Percentiles rank a stretch among this genome's conserved stretches.
These are phyloP conservation scores for Poa pratensis DNA, from an alignment of 176 grass and related monocot genomes.

Conservation along the genomic window DNA sequence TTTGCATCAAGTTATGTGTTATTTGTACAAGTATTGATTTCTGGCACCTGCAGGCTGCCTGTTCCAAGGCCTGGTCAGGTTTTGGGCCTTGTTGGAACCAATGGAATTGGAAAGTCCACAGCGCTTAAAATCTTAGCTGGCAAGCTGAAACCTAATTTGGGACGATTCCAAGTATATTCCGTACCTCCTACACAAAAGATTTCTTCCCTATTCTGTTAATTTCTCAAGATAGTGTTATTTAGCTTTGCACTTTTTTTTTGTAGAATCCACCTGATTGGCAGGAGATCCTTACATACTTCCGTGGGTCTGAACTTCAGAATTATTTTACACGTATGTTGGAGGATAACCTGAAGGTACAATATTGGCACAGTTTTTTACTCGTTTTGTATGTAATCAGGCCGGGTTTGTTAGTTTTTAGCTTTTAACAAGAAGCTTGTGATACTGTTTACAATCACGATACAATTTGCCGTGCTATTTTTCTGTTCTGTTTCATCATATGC, in stretches of 20 bases:
- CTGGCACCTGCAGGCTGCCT: slow-evolving; percentile 57
- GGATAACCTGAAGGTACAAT: slow-evolving; percentile 82
- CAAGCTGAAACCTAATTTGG: slow-evolving; percentile 92
- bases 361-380: slow-evolving; percentile 2
- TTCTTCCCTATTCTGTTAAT: slow-evolving; percentile 14
- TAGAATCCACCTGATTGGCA: no score
- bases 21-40: slow-evolving; percentile 33
- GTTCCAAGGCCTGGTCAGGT: slow-evolving; percentile 90
- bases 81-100: slow-evolving; percentile 84
- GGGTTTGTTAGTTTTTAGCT: slow-evolving; percentile 8
- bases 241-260: neutral
- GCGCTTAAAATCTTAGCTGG: slow-evolving; percentile 84
- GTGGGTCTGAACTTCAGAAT: no score
- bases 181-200: neutral
- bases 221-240: slow-evolving; percentile 15
- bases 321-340: slow-evolving; percentile 87
- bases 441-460: neutral
- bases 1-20: neutral
- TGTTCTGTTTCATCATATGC: neutral
- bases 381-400: neutral
- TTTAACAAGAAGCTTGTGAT: neutral
- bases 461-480: neutral
- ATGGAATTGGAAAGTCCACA: slow-evolving; percentile 90
- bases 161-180: slow-evolving; percentile 72
- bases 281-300: no score